Evolutionary conservation across 163 green algal genomes (phyloP).

Genomic region (Scenedesmus sp.): DNA sequence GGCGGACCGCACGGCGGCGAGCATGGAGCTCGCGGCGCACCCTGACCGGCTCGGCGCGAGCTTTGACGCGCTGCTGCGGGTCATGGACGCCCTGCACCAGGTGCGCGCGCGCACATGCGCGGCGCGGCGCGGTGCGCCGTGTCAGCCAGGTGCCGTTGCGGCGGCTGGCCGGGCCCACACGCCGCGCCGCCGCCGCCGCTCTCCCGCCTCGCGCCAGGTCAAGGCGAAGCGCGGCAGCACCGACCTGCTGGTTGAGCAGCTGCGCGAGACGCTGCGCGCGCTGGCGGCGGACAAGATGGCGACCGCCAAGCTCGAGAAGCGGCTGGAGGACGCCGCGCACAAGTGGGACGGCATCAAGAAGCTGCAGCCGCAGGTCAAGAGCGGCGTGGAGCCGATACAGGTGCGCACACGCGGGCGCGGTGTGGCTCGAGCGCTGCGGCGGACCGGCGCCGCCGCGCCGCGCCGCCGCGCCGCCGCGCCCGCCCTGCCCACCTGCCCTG

Average conservation of each 20-base stretch:
- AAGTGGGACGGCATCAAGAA: conserved; percentile 86
- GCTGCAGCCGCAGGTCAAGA: conserved; percentile 70
- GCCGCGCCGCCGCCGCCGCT: too few species aligned
- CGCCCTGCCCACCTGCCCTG: too few species aligned
- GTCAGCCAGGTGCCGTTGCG: not conserved
- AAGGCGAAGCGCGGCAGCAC: conserved; percentile 66
- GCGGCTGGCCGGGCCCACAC: too few species aligned
- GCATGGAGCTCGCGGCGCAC: conserved; percentile 74
- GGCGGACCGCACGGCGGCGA: conserved; percentile 65
- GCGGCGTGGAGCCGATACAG: conserved; percentile 75
- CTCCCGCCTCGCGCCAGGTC: too few species aligned
- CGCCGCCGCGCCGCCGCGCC: too few species aligned
- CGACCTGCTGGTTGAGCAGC: conserved; percentile 82
- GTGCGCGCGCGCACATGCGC: conserved; percentile 15
- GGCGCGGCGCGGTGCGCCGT: not conserved
- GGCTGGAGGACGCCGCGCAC: conserved; percentile 70
- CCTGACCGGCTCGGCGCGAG: conserved; percentile 51
- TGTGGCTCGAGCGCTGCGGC: too few species aligned
- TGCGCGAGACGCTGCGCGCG: conserved; percentile 65
- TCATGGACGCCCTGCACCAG: conserved; percentile 84
- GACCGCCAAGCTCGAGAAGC: conserved; percentile 71
- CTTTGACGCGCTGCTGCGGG: conserved; percentile 75
- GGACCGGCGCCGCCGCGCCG: too few species aligned
- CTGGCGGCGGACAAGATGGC: conserved; percentile 45
- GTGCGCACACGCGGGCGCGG: too few species aligned